Evolutionary conservation across 2,329 filamentous ascomycete species (phyloP), one percentile per base, ranked within the genome.

Genomic region (Aschersonia sp.): DNA sequence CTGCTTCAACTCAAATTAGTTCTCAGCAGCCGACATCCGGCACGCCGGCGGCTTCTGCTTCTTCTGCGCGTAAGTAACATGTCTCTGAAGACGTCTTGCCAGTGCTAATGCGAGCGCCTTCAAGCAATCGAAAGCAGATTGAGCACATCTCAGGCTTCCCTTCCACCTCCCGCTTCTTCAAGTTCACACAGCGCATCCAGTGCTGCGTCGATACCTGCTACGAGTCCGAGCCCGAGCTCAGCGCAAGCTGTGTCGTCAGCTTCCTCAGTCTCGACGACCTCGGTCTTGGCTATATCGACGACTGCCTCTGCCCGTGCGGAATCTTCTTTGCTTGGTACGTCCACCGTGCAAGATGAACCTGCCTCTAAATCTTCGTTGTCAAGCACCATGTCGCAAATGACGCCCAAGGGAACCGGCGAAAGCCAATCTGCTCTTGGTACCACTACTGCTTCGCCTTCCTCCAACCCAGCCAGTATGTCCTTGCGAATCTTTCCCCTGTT

Each of bases 301-400:
- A 30, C n/a, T 30, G 12, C 39, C 6, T 35, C 29, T 22, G 12
- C 33, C n/a, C 35, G 42, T 37, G 8, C 41, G 39, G 44, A 41
- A 33, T 31, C 43, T 35, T 35, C 55, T 48, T 39, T 53, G 47
- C 52, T 53, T 47, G 57, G 58, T 54, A 59, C 53, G 54, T 58
- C 58, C 14, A 54, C 54, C 22, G 53, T 56, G 52, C 57, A 55
- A 48, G 51, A 57, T 50, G 50, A 55, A 46, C 52, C 59, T 56
- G 52, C 52, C 53, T 58, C 61, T 48, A 55, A 58, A 57, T 56
- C 60, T 57, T 54, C 53, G 51, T 54, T 55, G 46, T 22, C 22
- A 22, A 22, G 22, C 22, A 51, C 51, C 2, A 3, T 5, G 35
- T 37, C 35, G 35, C 35, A 37, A 12, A 12, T 4, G 35, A 42